phyloP scores from a whole-genome alignment of 2,329 filamentous ascomycete species.

The Neopestalotiopsis rosae region DNA sequence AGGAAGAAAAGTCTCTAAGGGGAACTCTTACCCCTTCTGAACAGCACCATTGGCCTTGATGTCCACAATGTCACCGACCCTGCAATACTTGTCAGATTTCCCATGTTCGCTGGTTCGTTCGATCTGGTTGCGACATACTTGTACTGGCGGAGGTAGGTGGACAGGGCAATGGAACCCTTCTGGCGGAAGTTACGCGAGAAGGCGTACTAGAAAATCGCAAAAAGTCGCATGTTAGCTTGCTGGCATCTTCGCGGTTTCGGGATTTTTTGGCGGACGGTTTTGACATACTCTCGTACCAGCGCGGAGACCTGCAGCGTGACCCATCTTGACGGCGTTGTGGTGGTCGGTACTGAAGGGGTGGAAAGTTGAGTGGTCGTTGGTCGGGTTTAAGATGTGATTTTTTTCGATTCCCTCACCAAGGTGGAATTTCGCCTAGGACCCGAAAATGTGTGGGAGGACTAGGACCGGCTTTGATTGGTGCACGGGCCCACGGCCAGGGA shows the following conservation, averaged over 20 bases:
- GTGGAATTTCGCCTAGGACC: constrained; percentile 19
- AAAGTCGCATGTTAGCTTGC: constrained; percentile 19
- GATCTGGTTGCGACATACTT: constrained; percentile 60
- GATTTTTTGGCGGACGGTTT: neutral
- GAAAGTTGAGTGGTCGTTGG: constrained; percentile 26
- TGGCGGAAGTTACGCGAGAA: constrained; percentile 95
- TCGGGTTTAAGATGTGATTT: constrained; percentile 15
- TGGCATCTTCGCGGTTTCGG: neutral
- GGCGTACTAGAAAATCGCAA: constrained; percentile 66
- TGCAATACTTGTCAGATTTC: constrained; percentile 53
- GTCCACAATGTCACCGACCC: constrained; percentile 98
- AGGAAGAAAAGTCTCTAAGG: constrained; percentile 1
- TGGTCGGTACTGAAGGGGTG: constrained; percentile 32
- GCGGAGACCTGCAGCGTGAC: constrained; percentile 87
- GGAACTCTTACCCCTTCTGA: constrained; percentile 85
- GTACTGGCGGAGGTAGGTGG: constrained; percentile 94
- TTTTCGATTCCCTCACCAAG: constrained; percentile 18
- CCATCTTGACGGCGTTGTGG: constrained; percentile 71
- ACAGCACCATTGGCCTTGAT: constrained; percentile 98
- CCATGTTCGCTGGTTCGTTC: neutral
- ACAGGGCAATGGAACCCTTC: constrained; percentile 91
- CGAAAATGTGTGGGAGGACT: constrained; percentile 12
- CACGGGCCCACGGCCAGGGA: constrained; percentile 5
- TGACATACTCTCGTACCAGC: constrained; percentile 80
- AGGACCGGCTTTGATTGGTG: neutral